These are phyloP conservation scores for Furcasterigmium sp. DNA, from an alignment of 2,329 filamentous ascomycete species.

Conservation along the genomic window DNA sequence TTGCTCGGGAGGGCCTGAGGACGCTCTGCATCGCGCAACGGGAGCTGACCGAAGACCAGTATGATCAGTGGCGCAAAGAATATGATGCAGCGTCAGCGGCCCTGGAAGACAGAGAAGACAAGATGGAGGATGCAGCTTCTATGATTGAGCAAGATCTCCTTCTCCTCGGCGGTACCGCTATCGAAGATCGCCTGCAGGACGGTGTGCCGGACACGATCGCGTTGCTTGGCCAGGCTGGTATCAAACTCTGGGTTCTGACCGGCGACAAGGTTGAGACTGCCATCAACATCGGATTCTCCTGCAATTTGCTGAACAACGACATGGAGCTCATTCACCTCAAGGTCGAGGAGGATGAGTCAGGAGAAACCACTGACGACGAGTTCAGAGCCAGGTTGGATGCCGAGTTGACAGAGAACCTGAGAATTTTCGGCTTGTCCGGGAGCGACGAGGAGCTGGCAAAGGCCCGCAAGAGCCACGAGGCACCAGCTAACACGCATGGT, in stretches of 20 bases:
- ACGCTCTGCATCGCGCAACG: slow-evolving; percentile 90
- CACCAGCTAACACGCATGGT: slow-evolving; percentile 83
- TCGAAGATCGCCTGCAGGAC: slow-evolving; percentile 94
- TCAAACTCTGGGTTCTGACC: slow-evolving; percentile 97
- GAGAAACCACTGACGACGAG: slow-evolving; percentile 38
- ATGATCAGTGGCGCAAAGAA: slow-evolving; percentile 75
- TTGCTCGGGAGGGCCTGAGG: slow-evolving; percentile 88
- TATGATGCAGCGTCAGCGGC: slow-evolving; percentile 84
- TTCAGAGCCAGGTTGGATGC: slow-evolving; percentile 57
- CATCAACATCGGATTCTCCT: slow-evolving; percentile 99
- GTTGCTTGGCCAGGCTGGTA: slow-evolving; percentile 84
- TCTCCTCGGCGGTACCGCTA: slow-evolving; percentile 88
- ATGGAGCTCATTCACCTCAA: slow-evolving; percentile 96
- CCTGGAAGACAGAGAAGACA: slow-evolving; percentile 83
- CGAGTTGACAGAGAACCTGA: slow-evolving; percentile 69
- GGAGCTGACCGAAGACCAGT: slow-evolving; percentile 76
- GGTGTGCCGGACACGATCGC: slow-evolving; percentile 95
- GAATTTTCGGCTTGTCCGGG: slow-evolving; percentile 72
- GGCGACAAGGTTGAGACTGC: slow-evolving; percentile 99
- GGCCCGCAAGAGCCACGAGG: slow-evolving; percentile 78
- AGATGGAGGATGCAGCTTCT: slow-evolving; percentile 84
- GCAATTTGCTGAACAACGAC: slow-evolving; percentile 93
- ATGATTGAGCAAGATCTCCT: slow-evolving; percentile 85
- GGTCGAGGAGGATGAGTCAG: slow-evolving; percentile 65
- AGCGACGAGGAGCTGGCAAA: slow-evolving; percentile 77